Evolutionary conservation across 495 filamentous ascomycete species (phyloP).

Genomic region (Tuber indicum): DNA sequence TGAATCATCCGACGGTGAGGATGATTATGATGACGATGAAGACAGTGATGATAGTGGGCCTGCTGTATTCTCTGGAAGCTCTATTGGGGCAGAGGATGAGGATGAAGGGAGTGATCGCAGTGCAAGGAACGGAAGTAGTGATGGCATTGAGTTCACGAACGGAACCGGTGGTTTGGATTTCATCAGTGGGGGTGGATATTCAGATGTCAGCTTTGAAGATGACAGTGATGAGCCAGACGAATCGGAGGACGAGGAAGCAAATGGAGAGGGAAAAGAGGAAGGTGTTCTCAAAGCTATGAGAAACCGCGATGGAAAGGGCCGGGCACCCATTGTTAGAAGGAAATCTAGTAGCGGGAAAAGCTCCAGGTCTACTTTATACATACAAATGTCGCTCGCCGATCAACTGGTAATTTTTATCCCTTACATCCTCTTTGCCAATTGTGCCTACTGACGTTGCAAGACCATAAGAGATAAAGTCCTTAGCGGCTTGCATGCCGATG

Average conservation of each 20-base stretch:
- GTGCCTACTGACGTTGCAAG: conserved; percentile 43
- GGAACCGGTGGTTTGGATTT: conserved; percentile 85
- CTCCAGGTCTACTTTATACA: conserved; percentile 55
- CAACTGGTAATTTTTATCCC: conserved; percentile 57
- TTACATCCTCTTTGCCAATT: not conserved
- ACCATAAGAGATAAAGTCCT: conserved; percentile 87
- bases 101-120: not conserved
- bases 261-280: conserved; percentile 41
- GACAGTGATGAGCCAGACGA: conserved; percentile 60
- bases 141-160: conserved; percentile 56
- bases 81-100: conserved; percentile 1
- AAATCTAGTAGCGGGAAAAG: not conserved
- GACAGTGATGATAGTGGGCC: conserved; percentile 30
- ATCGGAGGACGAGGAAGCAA: conserved; percentile 44
- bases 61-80: conserved; percentile 21
- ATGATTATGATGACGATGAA: conserved; percentile 23
- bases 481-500: conserved; percentile 64
- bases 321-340: conserved; percentile 42
- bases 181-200: conserved; percentile 79
- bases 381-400: conserved; percentile 97
- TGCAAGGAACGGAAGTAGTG: conserved; percentile 24
- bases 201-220: conserved; percentile 69
- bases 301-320: conserved; percentile 29
- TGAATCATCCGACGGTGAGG: conserved; percentile 22
- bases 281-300: conserved; percentile 22